A percentile compares a stretch with the other conserved stretches of the same genome.
These are phyloP conservation scores for Pistacia atlantica DNA, from an alignment of 345 rosid species.

Conservation along the genomic window DNA sequence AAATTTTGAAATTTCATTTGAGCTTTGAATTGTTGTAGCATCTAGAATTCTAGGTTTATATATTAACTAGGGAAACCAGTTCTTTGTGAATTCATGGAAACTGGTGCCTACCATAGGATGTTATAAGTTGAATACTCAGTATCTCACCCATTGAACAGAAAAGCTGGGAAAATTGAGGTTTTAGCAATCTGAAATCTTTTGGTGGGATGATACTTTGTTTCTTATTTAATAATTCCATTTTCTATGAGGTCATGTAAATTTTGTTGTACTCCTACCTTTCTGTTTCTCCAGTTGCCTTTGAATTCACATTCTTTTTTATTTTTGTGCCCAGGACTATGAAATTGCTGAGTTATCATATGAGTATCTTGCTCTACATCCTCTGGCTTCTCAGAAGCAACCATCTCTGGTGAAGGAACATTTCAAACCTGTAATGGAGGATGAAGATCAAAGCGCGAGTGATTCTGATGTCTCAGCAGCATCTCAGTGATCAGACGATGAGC, in stretches of 20 bases:
- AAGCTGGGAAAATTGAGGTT: neutral
- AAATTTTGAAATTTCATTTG: neutral
- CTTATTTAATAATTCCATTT: neutral
- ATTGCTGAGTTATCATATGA: constrained; percentile 69
- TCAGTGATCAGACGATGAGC: constrained; percentile 48
- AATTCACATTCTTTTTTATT: constrained; percentile 20
- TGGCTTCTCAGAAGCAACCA: constrained; percentile 60
- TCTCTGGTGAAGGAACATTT: constrained; percentile 83
- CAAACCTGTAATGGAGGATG: constrained; percentile 59
- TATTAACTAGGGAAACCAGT: neutral
- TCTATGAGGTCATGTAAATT: neutral
- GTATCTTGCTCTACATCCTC: constrained; percentile 74
- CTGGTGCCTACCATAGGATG: neutral
- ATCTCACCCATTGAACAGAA: neutral
- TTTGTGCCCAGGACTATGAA: constrained; percentile 64
- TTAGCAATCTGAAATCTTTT: neutral
- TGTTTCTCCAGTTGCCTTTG: neutral
- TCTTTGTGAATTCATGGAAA: neutral
- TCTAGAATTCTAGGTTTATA: neutral
- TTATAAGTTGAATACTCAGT: neutral
- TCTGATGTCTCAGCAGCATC: constrained; percentile 58
- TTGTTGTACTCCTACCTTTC: neutral
- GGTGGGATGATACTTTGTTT: neutral
- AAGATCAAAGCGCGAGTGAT: constrained; percentile 49
- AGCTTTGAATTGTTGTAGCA: neutral